These are phyloP conservation scores for Botrytis squamosa DNA, from an alignment of 2,329 filamentous ascomycete species.

Conservation along the genomic window DNA sequence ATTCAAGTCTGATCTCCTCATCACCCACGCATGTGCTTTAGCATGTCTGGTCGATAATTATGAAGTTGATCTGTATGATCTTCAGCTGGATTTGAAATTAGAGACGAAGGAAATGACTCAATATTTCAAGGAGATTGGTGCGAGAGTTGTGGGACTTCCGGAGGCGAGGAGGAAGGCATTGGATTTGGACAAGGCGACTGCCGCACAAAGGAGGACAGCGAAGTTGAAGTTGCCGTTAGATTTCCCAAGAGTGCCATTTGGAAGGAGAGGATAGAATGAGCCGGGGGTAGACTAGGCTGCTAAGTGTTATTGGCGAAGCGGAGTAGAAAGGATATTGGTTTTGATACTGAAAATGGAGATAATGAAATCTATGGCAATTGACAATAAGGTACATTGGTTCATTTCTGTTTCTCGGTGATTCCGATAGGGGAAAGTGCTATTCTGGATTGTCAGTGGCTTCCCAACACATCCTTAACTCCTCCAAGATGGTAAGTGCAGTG, in stretches of 20 bases:
- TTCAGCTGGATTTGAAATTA: constrained; percentile 70
- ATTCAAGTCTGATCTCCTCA: constrained; percentile 68
- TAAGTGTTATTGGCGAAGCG: constrained; percentile 12
- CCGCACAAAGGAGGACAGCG: constrained; percentile 62
- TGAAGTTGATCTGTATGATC: constrained; percentile 66
- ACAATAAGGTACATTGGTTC: neutral
- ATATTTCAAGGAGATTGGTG: constrained; percentile 77
- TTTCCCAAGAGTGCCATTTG: constrained; percentile 64
- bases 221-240: constrained; percentile 74
- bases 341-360: constrained; percentile 7
- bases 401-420: neutral
- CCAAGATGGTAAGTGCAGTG: too few species aligned
- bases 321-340: neutral
- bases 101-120: constrained; percentile 68
- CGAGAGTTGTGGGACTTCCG: constrained; percentile 51
- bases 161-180: constrained; percentile 50
- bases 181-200: constrained; percentile 60
- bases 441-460: too few species aligned
- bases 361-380: constrained; percentile 6
- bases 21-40: constrained; percentile 71
- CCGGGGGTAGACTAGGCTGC: neutral
- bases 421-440: too few species aligned
- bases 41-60: constrained; percentile 72
- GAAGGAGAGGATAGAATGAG: constrained; percentile 27
- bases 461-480: too few species aligned